Conservation (phyloP, 2,329 filamentous ascomycete genomes). For the Fusarium kyushuense region DNA sequence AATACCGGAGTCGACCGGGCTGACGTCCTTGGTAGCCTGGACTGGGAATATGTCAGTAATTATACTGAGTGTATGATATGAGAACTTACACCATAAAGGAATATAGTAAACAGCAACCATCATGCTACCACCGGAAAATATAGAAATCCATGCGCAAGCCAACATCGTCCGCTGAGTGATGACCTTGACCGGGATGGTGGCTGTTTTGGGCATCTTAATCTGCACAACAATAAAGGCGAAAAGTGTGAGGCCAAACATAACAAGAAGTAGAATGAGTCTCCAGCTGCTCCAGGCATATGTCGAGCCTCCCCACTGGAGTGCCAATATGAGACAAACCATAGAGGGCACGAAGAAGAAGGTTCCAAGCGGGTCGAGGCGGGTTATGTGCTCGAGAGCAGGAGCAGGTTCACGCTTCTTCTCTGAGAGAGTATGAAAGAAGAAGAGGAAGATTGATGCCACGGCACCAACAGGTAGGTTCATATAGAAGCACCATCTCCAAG, state of each 20-base stretch:
- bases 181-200: constrained; percentile 67
- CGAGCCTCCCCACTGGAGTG: constrained; percentile 72
- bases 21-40: constrained; percentile 66
- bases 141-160: constrained; percentile 59
- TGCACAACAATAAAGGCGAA: constrained; percentile 65
- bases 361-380: constrained; percentile 69
- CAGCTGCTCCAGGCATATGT: constrained; percentile 65
- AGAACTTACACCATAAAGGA: constrained; percentile 65
- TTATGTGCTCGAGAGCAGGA: constrained; percentile 57
- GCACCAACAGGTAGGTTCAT: constrained; percentile 69
- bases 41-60: constrained; percentile 52
- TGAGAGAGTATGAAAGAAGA: constrained; percentile 62
- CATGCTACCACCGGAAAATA: constrained; percentile 64
- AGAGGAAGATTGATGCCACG: constrained; percentile 62
- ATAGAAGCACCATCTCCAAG: constrained; percentile 71
- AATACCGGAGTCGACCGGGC: constrained; percentile 67
- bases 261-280: constrained; percentile 66
- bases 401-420: constrained; percentile 48
- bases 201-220: constrained; percentile 64
- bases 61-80: neutral
- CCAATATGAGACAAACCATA: constrained; percentile 70
- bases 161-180: constrained; percentile 68
- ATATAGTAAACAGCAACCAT: constrained; percentile 67
- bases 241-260: constrained; percentile 61
- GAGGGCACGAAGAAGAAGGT: constrained; percentile 70